phyloP scores from a whole-genome alignment of 768 basidiomycete genomes.

The Stropharia rugosoannulata region DNA sequence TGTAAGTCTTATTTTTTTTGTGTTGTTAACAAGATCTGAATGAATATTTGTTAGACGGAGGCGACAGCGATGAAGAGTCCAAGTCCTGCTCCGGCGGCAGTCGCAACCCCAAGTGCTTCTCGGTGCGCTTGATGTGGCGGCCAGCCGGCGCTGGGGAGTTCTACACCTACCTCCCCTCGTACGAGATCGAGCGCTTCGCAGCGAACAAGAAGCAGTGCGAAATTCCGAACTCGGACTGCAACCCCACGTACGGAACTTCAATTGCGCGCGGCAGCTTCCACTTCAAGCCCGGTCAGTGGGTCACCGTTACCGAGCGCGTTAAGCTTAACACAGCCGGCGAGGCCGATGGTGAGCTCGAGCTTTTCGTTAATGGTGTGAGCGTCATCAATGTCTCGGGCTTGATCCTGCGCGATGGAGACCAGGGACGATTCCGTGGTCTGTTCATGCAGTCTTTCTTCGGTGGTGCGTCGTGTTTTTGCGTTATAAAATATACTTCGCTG shows the following conservation, averaged over 20 bases:
- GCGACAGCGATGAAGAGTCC: conserved; percentile 45
- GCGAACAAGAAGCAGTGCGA: conserved; percentile 52
- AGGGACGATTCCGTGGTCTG: conserved; percentile 60
- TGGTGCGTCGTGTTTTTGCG: conserved; percentile 17
- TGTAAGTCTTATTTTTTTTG: conserved; percentile 34
- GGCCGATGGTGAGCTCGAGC: conserved; percentile 69
- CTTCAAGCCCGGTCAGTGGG: conserved; percentile 66
- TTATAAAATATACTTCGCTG: not conserved
- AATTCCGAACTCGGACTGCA: conserved; percentile 51
- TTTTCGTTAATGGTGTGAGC: conserved; percentile 65
- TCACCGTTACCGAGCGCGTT: conserved; percentile 64
- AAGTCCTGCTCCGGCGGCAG: conserved; percentile 65
- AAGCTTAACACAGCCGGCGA: conserved; percentile 69
- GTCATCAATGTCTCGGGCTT: conserved; percentile 58
- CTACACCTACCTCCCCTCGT: conserved; percentile 69
- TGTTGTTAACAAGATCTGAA: conserved; percentile 2
- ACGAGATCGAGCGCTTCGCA: conserved; percentile 31
- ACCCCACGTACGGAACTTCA: conserved; percentile 63
- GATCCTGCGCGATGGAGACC: conserved; percentile 45
- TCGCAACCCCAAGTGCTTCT: conserved; percentile 56
- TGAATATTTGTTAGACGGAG: conserved; percentile 46
- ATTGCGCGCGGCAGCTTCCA: conserved; percentile 68
- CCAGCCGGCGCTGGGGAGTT: conserved; percentile 57
- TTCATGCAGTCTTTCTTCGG: conserved; percentile 83
- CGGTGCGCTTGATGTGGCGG: conserved; percentile 71